phyloP scores from a whole-genome alignment of 768 basidiomycete species.

The Hortiboletus campestris region DNA sequence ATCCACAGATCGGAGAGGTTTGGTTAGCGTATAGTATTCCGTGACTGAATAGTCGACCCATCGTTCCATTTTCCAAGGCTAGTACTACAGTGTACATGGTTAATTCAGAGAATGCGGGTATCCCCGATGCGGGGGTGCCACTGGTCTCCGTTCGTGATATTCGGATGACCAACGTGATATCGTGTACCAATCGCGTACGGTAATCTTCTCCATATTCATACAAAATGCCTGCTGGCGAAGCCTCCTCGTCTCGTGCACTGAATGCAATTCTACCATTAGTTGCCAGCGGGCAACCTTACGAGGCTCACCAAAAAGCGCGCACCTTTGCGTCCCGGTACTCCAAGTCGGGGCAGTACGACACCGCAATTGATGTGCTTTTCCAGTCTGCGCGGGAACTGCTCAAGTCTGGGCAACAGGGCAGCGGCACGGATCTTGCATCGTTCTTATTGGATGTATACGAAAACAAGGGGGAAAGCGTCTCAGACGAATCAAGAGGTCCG shows the following conservation, averaged over 20 bases:
- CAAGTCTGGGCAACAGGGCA: slow-evolving; percentile 85
- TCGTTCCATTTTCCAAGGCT: not conserved
- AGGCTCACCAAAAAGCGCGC: slow-evolving; percentile 95
- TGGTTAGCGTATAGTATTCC: slow-evolving; percentile 87
- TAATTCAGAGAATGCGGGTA: not conserved
- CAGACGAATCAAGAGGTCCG: slow-evolving; percentile 81
- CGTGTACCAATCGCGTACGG: not conserved
- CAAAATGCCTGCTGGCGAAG: slow-evolving; percentile 25
- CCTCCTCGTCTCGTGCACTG: slow-evolving; percentile 62
- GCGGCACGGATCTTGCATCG: slow-evolving; percentile 80
- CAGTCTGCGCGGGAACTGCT: slow-evolving; percentile 84
- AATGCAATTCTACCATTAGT: slow-evolving; percentile 77
- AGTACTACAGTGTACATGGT: slow-evolving; percentile 1
- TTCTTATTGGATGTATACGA: slow-evolving; percentile 87
- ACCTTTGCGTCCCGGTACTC: slow-evolving; percentile 89
- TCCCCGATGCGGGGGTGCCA: slow-evolving; percentile 4
- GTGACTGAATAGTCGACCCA: slow-evolving; percentile 24
- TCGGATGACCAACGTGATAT: not conserved
- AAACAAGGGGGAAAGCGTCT: slow-evolving; percentile 63
- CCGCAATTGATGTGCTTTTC: slow-evolving; percentile 91
- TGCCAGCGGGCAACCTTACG: slow-evolving; percentile 70
- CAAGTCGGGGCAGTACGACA: slow-evolving; percentile 77
- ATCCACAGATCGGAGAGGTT: slow-evolving; percentile 55
- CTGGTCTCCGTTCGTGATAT: slow-evolving; percentile 17
- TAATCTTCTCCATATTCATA: slow-evolving; percentile 9